Base-by-base conservation (phyloP, 1,139 yeast species). In the Hansenula lynferdii region DNA sequence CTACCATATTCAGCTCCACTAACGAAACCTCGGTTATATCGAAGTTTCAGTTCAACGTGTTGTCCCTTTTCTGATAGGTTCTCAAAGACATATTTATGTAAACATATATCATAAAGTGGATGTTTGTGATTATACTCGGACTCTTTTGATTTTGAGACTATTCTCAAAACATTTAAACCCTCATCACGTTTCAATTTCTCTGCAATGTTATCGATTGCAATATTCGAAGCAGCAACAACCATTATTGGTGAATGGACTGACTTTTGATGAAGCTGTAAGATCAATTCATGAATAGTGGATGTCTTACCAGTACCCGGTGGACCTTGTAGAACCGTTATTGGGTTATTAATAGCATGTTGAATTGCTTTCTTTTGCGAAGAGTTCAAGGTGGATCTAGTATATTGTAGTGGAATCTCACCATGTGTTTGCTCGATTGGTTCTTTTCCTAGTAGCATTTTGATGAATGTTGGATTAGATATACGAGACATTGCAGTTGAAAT, bases 131-230 rank as follows among this genome's bases (percentile, higher is more conserved):
- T 66, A 52, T 82, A 82, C 47, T 80, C 85, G 28, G 65, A 61
- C 50, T 81, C 85, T 52, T 80, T 82, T 37, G 76, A 75, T 35
- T 62, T 64, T 0, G 87, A 75, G 1, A 77, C 74, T 42, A 81
- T 77, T 62, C 90, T 67, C 37, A 81, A 56, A 17, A 80, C 71
- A 15, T 54, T 59, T 27, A 60, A 48, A 29, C 72, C 73, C 36
- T 68, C 68, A 7, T 70, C 72, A 45, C 75, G 74, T 30, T 69
- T 67, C 42, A 81, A 64, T 51, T 81, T 80, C 51, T 81, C 89
- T 0, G 87, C 89, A 57, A 81, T 80, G 49, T 81, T 81, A 54
- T 81, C 90, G 50, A 81, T 80, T 3, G 90, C 89, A 54, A 81
- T 77, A 52, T 81, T 81, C 1, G 87, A 80, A 0, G 86, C 85